phyloP scores from a whole-genome alignment of 345 rosid species.

The Excoecaria cochinchinensis region DNA sequence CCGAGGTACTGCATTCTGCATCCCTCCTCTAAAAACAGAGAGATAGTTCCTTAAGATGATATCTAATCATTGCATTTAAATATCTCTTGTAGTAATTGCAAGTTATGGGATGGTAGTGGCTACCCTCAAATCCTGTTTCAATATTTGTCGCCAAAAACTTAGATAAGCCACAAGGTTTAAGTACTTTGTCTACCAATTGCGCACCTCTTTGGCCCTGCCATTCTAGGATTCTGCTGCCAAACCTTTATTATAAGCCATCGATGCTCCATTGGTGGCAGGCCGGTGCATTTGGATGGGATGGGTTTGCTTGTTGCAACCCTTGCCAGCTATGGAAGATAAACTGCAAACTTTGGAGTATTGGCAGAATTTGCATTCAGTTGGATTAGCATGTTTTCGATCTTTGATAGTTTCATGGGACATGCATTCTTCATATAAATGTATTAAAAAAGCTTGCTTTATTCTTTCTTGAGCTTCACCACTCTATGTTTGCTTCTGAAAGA shows the following conservation, averaged over 20 bases:
- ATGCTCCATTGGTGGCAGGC: background rate
- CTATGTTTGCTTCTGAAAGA: background rate
- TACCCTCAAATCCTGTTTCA: background rate
- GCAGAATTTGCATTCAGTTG: background rate
- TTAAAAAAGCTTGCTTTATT: background rate
- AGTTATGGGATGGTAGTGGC: slow-evolving; percentile 6
- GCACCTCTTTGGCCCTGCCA: background rate
- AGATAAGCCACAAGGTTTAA: background rate
- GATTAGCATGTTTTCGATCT: background rate
- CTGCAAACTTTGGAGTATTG: background rate
- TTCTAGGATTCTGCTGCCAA: slow-evolving; percentile 6
- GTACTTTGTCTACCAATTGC: background rate
- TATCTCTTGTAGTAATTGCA: background rate
- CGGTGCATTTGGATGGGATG: slow-evolving; percentile 12
- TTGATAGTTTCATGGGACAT: background rate
- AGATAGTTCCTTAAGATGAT: background rate
- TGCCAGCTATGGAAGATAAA: background rate
- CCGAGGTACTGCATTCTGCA: background rate
- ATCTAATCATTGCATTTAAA: background rate
- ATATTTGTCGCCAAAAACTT: background rate
- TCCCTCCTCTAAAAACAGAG: background rate
- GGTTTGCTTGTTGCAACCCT: background rate
- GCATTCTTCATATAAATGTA: background rate
- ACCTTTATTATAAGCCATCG: background rate
- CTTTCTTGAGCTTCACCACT: background rate